Percentiles rank a stretch among this genome's conserved stretches.
Conservation (phyloP, 2,329 filamentous ascomycete genomes). For the Penicillium sp. region DNA sequence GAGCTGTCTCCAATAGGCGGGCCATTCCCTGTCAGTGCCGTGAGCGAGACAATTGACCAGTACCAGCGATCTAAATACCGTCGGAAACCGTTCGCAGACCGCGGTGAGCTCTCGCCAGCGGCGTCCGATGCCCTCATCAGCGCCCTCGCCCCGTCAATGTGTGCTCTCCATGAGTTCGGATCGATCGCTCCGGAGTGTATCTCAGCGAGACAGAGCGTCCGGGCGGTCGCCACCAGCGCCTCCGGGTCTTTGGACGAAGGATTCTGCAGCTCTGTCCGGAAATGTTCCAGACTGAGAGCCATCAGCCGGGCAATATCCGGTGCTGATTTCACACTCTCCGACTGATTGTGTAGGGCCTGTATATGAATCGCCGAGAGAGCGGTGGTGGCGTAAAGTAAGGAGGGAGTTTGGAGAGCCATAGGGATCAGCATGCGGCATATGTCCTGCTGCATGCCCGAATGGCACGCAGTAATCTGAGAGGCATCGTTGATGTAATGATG, state of each 20-base stretch:
- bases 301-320: slow-evolving; percentile 41
- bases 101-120: slow-evolving; percentile 21
- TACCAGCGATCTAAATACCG: slow-evolving; percentile 44
- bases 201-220: slow-evolving; percentile 46
- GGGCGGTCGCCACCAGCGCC: slow-evolving; percentile 43
- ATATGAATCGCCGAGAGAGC: slow-evolving; percentile 46
- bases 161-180: slow-evolving; percentile 44
- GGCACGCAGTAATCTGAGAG: slow-evolving; percentile 43
- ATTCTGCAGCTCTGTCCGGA: slow-evolving; percentile 41
- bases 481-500: slow-evolving; percentile 45
- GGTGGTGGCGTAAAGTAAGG: slow-evolving; percentile 45
- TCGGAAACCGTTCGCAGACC: slow-evolving; percentile 34
- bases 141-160: slow-evolving; percentile 44
- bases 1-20: slow-evolving; percentile 33
- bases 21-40: slow-evolving; percentile 41
- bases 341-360: slow-evolving; percentile 37
- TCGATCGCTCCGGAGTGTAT: slow-evolving; percentile 44
- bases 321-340: slow-evolving; percentile 38
- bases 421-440: slow-evolving; percentile 46
- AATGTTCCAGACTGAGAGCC: slow-evolving; percentile 43
- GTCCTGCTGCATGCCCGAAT: slow-evolving; percentile 42
- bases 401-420: slow-evolving; percentile 45
- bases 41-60: slow-evolving; percentile 44
- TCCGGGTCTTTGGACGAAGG: slow-evolving; percentile 33
- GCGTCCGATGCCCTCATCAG: slow-evolving; percentile 33